Percentiles rank a stretch among this genome's conserved stretches.
Conservation (phyloP, 2,329 filamentous ascomycete genomes). For the Colletotrichum sp. region DNA sequence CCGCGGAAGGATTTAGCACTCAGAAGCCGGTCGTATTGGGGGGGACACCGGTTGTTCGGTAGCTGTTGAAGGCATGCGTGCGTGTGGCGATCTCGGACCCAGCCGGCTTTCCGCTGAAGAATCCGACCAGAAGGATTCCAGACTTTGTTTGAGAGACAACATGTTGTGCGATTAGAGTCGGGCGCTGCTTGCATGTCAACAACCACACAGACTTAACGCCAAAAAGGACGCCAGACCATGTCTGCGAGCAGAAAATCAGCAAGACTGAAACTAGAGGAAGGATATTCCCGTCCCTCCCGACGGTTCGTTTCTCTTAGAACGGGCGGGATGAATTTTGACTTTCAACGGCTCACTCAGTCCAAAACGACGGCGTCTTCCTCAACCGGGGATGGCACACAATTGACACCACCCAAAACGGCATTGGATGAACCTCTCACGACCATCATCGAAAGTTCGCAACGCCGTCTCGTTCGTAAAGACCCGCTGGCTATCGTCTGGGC, state of each 20-base stretch:
- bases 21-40: not conserved
- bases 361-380: not conserved
- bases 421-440: not conserved
- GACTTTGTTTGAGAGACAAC: not conserved
- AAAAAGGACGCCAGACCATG: not conserved
- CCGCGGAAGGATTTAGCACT: not conserved
- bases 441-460: not conserved
- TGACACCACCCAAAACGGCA: not conserved
- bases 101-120: not conserved
- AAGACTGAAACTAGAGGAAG: not conserved
- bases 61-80: not conserved
- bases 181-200: not conserved
- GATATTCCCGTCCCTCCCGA: slow-evolving; percentile 9
- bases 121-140: not conserved
- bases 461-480: not conserved
- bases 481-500: not conserved
- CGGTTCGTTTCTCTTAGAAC: not conserved
- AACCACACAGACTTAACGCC: not conserved
- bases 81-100: not conserved
- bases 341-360: not conserved
- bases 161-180: not conserved
- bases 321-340: not conserved
- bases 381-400: not conserved
- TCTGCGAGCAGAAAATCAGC: not conserved
- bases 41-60: not conserved